Evolutionary conservation across 169 alveolate genomes (phyloP).

Genomic region (Cryptosporidium bovis): DNA sequence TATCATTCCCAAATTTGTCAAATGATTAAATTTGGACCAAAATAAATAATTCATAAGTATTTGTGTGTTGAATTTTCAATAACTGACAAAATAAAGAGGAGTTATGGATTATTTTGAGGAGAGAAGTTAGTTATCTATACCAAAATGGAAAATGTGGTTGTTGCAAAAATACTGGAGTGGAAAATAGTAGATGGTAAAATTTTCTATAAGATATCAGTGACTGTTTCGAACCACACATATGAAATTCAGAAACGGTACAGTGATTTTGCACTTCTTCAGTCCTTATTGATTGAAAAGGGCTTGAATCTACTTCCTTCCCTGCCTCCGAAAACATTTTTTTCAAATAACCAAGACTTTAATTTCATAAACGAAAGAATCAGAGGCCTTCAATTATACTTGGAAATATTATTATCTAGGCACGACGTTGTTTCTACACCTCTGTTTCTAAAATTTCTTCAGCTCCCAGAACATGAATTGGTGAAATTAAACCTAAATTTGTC

Average conservation of each 20-base stretch:
- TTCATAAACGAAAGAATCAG: constrained; percentile 45
- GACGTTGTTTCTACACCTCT: constrained; percentile 42
- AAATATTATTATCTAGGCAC: constrained; percentile 12
- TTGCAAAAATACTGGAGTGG: constrained; percentile 40
- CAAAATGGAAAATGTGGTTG: constrained; percentile 32
- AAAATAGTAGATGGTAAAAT: constrained; percentile 19
- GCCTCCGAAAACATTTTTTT: constrained; percentile 67
- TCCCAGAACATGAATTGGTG: constrained; percentile 7
- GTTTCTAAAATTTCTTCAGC: constrained; percentile 38
- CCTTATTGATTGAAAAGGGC: constrained; percentile 37
- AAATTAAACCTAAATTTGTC: not conserved
- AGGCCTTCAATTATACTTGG: constrained; percentile 52
- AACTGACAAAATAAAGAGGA: not conserved
- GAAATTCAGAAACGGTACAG: constrained; percentile 58
- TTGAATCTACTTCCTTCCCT: constrained; percentile 52
- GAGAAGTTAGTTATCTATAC: not conserved
- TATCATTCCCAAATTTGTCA: not conserved
- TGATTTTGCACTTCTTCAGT: constrained; percentile 47
- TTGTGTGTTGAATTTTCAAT: no score
- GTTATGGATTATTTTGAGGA: not conserved
- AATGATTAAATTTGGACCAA: not conserved
- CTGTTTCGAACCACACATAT: not conserved
- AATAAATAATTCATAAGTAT: not conserved
- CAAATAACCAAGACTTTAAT: constrained; percentile 37
- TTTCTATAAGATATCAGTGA: constrained; percentile 21